Conservation (phyloP, 257 asterid species). For the Asclepias syriaca region DNA sequence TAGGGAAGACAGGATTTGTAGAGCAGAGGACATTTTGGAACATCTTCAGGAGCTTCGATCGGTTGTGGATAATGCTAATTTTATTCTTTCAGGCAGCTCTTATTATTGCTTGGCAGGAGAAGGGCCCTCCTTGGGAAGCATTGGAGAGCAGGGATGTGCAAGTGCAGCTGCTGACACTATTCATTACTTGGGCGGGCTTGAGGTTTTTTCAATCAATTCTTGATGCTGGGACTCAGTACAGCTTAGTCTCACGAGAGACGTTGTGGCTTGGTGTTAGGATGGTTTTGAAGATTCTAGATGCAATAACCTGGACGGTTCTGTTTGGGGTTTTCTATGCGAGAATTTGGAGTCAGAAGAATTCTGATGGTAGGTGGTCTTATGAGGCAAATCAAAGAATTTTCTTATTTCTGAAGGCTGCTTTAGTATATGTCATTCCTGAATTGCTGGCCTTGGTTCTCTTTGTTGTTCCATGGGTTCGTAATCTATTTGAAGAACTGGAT, state of each 20-base stretch:
- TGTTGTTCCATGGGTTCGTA: slow-evolving; percentile 78
- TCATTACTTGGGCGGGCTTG: slow-evolving; percentile 89
- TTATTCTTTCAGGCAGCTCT: slow-evolving; percentile 85
- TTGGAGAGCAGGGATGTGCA: slow-evolving; percentile 63
- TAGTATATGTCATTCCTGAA: slow-evolving; percentile 69
- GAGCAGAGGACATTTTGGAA: slow-evolving; percentile 98
- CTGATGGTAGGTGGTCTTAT: slow-evolving; percentile 61
- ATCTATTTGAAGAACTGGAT: slow-evolving; percentile 61
- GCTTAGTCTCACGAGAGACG: slow-evolving; percentile 74
- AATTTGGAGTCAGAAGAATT: slow-evolving; percentile 82
- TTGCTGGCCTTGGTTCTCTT: slow-evolving; percentile 65
- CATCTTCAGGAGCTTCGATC: slow-evolving; percentile 82
- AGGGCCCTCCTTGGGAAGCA: slow-evolving; percentile 72
- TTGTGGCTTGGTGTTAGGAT: slow-evolving; percentile 73
- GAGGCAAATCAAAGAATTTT: slow-evolving; percentile 63
- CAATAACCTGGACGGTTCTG: slow-evolving; percentile 66
- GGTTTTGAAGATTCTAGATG: slow-evolving; percentile 79
- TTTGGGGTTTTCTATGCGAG: slow-evolving; percentile 73
- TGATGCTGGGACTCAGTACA: slow-evolving; percentile 97
- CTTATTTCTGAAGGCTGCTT: slow-evolving; percentile 65
- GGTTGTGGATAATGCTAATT: slow-evolving; percentile 84
- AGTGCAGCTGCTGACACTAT: slow-evolving; percentile 70
- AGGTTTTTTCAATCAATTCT: slow-evolving; percentile 81
- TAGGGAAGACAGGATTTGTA: slow-evolving; percentile 92
- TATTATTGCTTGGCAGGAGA: slow-evolving; percentile 77